Base-by-base conservation (phyloP, 164 flowering plant genomes). In the Kalanchoe fedtschenkoi region DNA sequence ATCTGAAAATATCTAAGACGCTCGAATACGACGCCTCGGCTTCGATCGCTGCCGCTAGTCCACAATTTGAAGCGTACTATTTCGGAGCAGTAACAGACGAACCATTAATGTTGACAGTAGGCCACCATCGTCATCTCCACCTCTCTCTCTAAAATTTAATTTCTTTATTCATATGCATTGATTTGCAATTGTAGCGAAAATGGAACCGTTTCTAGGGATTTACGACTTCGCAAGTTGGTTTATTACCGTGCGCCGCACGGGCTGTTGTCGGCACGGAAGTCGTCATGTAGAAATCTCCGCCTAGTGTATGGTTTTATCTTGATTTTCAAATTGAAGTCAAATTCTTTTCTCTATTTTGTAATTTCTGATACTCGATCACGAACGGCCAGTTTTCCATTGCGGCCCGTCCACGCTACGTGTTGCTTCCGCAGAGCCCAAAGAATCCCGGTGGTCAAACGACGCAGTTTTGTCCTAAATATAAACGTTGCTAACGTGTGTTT, bases 281-380 rank as follows among this genome's bases (percentile, higher is more conserved):
- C 56, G 56, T 51, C 16, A 13, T 51, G 56, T 51, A 24, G 56
- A 51, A 51, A 11, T 51, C 56, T 51, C 56, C 56, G 56, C 56
- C 4, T 24, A n/a, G 16, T 51, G 56, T 13, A 1, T 1, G 5
- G 0, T 22, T 13, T 7, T 51, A 8, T 26, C 13, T 51, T 26
- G 10, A 13, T 51, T 13, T 26, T 51, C 39, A 37, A 37, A 3
- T 37, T 9, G n/a, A 37, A 9, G 39, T 37, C 39, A 37, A 37
- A 37, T 37, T 37, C 39, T 1, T 37, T 9, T 37, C 39, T 15
- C 11, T 7, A 3, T 26, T 51, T 51, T 51, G 32, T 51, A 24
- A 26, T 26, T 51, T 51, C 16, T 4, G 16, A 24, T 10, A 51
- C 10, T 24, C 21, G 11, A 24, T 26, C 0, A 26, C 17, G 24